A percentile compares a stretch with the other conserved stretches of the same genome.
These are phyloP conservation scores for Macrolepiota dolichaula DNA, from an alignment of 768 basidiomycete species.

Conservation along the genomic window DNA sequence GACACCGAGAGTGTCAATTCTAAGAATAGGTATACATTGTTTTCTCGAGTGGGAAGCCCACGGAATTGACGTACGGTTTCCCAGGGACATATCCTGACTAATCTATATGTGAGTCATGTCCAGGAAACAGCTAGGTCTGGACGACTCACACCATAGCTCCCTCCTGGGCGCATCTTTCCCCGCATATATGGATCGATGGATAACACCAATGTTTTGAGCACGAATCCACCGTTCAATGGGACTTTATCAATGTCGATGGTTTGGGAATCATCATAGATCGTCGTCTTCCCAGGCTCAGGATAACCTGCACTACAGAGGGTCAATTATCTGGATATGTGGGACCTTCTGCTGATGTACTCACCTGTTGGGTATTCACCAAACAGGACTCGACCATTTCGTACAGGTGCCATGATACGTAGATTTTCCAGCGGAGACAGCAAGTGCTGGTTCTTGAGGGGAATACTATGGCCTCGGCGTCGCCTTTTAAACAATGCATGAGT, in stretches of 20 bases:
- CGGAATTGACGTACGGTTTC: constrained; percentile 28
- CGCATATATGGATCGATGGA: constrained; percentile 43
- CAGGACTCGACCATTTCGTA: constrained; percentile 24
- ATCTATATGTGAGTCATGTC: not conserved
- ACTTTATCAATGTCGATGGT: constrained; percentile 49
- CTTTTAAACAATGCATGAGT: not conserved
- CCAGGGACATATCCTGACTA: constrained; percentile 21
- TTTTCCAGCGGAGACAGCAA: too few relatives aligned
- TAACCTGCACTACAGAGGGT: constrained; percentile 21
- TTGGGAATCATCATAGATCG: constrained; percentile 37
- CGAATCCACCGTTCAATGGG: constrained; percentile 39
- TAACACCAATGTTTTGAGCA: constrained; percentile 47
- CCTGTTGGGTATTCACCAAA: constrained; percentile 25
- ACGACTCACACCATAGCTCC: constrained; percentile 21
- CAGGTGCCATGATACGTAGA: constrained; percentile 15
- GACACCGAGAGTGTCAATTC: constrained; percentile 32
- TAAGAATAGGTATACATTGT: constrained; percentile 6
- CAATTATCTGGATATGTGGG: not conserved
- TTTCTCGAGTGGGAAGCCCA: not conserved
- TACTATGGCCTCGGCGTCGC: not conserved
- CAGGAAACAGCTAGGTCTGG: not conserved
- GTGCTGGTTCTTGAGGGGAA: too few relatives aligned
- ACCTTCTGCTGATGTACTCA: constrained; percentile 7
- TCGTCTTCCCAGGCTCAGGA: constrained; percentile 43
- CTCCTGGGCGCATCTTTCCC: constrained; percentile 32